phyloP scores from a whole-genome alignment of 495 filamentous ascomycete genomes.

The Daldinia decipiens region DNA sequence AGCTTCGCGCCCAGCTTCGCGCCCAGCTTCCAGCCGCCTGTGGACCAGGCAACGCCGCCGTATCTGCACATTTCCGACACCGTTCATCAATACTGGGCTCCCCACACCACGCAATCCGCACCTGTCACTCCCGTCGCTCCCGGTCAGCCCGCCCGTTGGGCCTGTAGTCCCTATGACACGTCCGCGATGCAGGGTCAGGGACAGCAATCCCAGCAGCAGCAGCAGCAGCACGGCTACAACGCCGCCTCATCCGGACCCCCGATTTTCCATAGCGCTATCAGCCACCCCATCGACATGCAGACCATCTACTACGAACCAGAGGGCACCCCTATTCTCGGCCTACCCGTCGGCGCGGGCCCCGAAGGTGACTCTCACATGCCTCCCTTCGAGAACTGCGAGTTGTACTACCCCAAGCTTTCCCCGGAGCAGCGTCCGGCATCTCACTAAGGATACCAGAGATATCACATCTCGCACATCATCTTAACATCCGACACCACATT shows the following conservation, averaged over 20 bases:
- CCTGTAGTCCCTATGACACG: slow-evolving; percentile 11
- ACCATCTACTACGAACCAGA: slow-evolving; percentile 22
- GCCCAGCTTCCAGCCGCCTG: neutral
- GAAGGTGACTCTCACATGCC: slow-evolving; percentile 48
- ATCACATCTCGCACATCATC: neutral
- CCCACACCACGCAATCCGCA: neutral
- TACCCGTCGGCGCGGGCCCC: slow-evolving; percentile 57
- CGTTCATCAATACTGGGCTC: neutral
- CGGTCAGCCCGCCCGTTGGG: slow-evolving; percentile 30
- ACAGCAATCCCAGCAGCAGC: neutral
- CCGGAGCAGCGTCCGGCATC: slow-evolving; percentile 4
- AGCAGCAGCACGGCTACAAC: neutral
- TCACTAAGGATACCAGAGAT: neutral
- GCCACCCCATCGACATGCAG: slow-evolving; percentile 36
- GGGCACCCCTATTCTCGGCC: slow-evolving; percentile 37
- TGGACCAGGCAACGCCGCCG: neutral
- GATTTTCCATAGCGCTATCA: neutral
- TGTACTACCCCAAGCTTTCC: slow-evolving; percentile 17
- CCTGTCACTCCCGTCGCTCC: neutral
- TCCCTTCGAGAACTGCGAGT: slow-evolving; percentile 40
- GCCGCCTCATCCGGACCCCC: neutral
- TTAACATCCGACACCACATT: neutral
- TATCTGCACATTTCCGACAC: neutral
- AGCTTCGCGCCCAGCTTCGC: neutral
- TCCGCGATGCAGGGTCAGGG: neutral